Evolutionary conservation across 164 flowering plant genomes (phyloP).

Genomic region (Malania oleifera): DNA sequence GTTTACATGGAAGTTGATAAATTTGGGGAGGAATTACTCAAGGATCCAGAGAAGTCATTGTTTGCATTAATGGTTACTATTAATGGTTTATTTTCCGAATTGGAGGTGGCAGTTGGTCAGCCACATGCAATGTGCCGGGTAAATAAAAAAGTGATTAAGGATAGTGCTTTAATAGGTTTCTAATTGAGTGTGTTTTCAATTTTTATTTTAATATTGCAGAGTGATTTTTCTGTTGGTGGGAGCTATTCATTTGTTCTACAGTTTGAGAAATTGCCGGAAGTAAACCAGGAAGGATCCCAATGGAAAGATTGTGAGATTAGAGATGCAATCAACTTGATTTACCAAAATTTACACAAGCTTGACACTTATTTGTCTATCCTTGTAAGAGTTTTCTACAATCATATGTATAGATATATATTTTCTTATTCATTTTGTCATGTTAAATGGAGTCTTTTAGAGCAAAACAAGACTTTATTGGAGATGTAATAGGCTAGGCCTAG

Average conservation of each 20-base stretch:
- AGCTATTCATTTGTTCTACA: conserved; percentile 37
- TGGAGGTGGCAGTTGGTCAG: conserved; percentile 61
- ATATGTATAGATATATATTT: too few relatives aligned
- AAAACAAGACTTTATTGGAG: too few relatives aligned
- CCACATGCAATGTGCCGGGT: conserved; percentile 47
- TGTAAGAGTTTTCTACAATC: conserved; percentile 39
- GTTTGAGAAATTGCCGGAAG: conserved; percentile 70
- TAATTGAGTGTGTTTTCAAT: neutral
- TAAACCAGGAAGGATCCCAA: conserved; percentile 60
- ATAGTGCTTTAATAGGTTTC: neutral
- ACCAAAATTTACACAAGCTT: conserved; percentile 65
- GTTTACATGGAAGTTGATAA: conserved; percentile 68
- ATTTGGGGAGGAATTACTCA: conserved; percentile 51
- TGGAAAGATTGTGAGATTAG: conserved; percentile 68
- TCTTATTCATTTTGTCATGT: neutral
- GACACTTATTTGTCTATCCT: conserved; percentile 51
- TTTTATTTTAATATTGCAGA: conserved; percentile 39
- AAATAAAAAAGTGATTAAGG: neutral
- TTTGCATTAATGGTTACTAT: conserved; percentile 49
- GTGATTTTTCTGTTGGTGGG: conserved; percentile 46
- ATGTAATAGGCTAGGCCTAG: too few relatives aligned
- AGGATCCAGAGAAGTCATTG: conserved; percentile 60
- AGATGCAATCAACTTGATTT: conserved; percentile 64
- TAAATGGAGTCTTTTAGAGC: neutral
- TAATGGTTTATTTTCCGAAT: conserved; percentile 52